Percentiles rank a stretch among this genome's conserved stretches.
Evolutionary conservation across 257 asterid genomes (phyloP).

Genomic region (Buddleja alternifolia): DNA sequence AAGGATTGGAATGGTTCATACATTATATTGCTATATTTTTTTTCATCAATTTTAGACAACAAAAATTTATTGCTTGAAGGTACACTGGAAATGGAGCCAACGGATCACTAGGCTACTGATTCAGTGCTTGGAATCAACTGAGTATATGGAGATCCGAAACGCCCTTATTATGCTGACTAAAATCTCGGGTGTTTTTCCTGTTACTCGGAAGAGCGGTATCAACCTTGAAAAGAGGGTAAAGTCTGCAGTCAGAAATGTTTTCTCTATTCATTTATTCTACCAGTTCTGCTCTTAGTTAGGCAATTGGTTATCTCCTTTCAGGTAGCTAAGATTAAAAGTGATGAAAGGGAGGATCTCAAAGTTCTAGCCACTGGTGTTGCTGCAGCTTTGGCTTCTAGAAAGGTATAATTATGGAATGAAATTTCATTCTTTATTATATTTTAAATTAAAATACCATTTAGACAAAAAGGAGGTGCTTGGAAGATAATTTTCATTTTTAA

Average conservation of each 20-base stretch:
- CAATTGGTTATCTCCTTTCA: slow-evolving; percentile 36
- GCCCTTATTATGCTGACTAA: slow-evolving; percentile 91
- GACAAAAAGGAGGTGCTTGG: slow-evolving; percentile 13
- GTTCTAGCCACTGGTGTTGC: slow-evolving; percentile 98
- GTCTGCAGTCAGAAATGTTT: slow-evolving; percentile 12
- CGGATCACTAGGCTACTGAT: slow-evolving; percentile 90
- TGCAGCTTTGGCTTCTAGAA: slow-evolving; percentile 96
- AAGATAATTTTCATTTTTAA: background rate
- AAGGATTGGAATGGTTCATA: slow-evolving; percentile 9
- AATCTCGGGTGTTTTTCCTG: slow-evolving; percentile 89
- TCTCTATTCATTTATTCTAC: slow-evolving; percentile 13
- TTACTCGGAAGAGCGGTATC: slow-evolving; percentile 97
- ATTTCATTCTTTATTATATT: slow-evolving; percentile 3
- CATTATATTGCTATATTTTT: slow-evolving; percentile 7
- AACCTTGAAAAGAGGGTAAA: slow-evolving; percentile 97
- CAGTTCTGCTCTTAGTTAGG: slow-evolving; percentile 19
- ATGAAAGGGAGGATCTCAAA: slow-evolving; percentile 98
- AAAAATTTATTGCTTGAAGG: slow-evolving; percentile 52
- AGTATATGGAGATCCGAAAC: slow-evolving; percentile 97
- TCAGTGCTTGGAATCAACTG: slow-evolving; percentile 95
- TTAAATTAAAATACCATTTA: background rate
- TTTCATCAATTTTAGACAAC: background rate
- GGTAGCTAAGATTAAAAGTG: slow-evolving; percentile 98
- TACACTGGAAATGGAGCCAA: slow-evolving; percentile 99
- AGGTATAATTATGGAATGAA: slow-evolving; percentile 54